phyloP scores from a whole-genome alignment of 257 asterid species.

The Solanum sejunctum region DNA sequence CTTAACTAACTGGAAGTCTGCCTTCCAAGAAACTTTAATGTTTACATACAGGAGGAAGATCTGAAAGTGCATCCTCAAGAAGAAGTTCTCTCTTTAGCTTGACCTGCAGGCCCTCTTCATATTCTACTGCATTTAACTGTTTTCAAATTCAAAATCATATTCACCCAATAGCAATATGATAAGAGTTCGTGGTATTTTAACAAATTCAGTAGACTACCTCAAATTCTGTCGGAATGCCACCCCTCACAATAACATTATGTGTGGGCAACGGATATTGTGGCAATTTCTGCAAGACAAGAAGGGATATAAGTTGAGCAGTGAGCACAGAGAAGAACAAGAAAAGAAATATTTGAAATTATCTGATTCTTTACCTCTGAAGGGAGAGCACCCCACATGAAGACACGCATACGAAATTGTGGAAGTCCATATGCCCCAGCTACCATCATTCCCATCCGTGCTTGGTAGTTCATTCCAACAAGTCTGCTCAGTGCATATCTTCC shows the following conservation, averaged over 20 bases:
- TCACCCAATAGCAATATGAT: neutral
- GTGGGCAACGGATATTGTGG: conserved; percentile 87
- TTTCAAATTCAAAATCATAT: neutral
- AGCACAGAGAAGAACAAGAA: neutral
- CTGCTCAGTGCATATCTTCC: conserved; percentile 72
- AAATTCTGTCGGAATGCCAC: conserved; percentile 47
- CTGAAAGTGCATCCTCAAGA: conserved; percentile 69
- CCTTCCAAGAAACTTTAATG: neutral
- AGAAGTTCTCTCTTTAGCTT: conserved; percentile 31
- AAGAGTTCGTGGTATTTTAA: neutral
- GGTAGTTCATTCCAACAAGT: conserved; percentile 57
- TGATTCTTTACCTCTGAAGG: conserved; percentile 38
- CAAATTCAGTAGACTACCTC: conserved; percentile 24
- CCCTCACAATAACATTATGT: conserved; percentile 45
- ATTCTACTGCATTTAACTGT: conserved; percentile 44
- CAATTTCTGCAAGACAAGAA: conserved; percentile 26
- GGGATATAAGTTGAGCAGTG: neutral
- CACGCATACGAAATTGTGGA: conserved; percentile 75
- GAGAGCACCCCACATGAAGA: conserved; percentile 81
- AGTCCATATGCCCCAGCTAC: conserved; percentile 85
- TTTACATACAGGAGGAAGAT: conserved; percentile 54
- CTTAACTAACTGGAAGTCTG: too few relatives aligned
- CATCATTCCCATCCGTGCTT: conserved; percentile 72
- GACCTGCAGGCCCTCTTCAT: conserved; percentile 21
- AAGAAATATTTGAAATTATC: neutral